phyloP scores from a whole-genome alignment of 129 eudicot genomes.

The Escallonia herrerae region DNA sequence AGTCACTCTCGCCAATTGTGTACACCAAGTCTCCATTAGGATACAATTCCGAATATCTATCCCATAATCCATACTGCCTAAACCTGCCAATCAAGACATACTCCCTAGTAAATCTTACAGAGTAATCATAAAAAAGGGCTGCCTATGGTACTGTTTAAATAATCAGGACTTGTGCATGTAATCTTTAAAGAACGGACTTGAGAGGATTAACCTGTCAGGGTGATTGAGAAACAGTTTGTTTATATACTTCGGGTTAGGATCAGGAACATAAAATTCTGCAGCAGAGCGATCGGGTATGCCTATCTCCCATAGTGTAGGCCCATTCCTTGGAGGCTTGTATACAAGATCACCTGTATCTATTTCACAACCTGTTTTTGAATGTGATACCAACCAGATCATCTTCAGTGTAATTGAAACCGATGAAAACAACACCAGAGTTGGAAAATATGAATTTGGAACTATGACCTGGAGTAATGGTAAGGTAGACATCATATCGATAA shows the following conservation, averaged over 20 bases:
- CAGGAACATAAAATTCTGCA: slow-evolving; percentile 70
- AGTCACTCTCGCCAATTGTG: slow-evolving; percentile 67
- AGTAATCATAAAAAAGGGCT: no score
- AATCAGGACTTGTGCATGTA: no score
- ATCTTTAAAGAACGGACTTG: no score
- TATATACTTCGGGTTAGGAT: slow-evolving; percentile 60
- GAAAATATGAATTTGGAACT: neutral
- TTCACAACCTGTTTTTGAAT: slow-evolving; percentile 36
- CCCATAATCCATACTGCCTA: slow-evolving; percentile 97
- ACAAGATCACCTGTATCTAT: slow-evolving; percentile 53
- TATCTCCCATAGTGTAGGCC: slow-evolving; percentile 95
- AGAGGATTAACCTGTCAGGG: slow-evolving; percentile 59
- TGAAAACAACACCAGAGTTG: neutral
- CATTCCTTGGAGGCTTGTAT: slow-evolving; percentile 77
- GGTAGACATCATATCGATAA: slow-evolving; percentile 33
- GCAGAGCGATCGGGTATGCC: slow-evolving; percentile 96
- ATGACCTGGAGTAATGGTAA: slow-evolving; percentile 62
- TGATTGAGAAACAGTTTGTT: slow-evolving; percentile 65
- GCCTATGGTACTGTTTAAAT: no score
- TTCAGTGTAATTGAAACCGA: neutral
- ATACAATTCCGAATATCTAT: slow-evolving; percentile 69
- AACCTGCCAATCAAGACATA: slow-evolving; percentile 35
- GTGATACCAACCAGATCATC: neutral
- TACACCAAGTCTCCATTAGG: slow-evolving; percentile 63
- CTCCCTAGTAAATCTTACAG: no score